Percentiles rank a stretch among this genome's conserved stretches.
These are phyloP conservation scores for Leccinum laetum DNA, from an alignment of 1,284 basidiomycete genomes.

Conservation along the genomic window DNA sequence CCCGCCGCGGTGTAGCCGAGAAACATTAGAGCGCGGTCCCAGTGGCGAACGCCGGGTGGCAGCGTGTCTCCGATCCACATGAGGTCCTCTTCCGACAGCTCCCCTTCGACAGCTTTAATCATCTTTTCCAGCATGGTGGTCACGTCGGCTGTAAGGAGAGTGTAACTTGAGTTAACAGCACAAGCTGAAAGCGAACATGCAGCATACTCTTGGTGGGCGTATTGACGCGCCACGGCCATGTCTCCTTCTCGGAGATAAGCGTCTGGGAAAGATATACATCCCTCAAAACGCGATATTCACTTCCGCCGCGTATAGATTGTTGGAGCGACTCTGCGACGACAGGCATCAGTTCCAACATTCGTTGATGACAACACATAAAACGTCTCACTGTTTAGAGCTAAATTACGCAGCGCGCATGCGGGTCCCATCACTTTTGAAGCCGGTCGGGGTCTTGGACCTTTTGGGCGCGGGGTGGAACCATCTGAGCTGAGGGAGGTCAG, in stretches of 20 bases:
- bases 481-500: background rate
- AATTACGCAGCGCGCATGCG: background rate
- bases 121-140: background rate
- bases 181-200: background rate
- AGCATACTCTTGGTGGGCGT: constrained; percentile 22
- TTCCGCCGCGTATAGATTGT: background rate
- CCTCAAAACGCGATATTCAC: constrained; percentile 19
- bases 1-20: background rate
- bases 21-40: background rate
- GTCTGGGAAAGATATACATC: constrained; percentile 15
- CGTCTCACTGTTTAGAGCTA: background rate
- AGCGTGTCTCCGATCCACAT: constrained; percentile 14
- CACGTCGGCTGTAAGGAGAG: constrained; percentile 17
- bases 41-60: background rate
- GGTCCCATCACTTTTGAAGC: constrained; percentile 24
- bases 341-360: background rate
- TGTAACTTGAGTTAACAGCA: background rate
- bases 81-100: constrained; percentile 13
- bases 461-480: background rate
- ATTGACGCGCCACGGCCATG: constrained; percentile 13
- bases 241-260: constrained; percentile 19
- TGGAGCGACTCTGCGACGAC: background rate
- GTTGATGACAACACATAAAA: background rate
- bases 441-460: background rate
- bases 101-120: constrained; percentile 16